A percentile compares a stretch with the other conserved stretches of the same genome.
These are phyloP conservation scores for Kodamaea plutei DNA, from an alignment of 1,139 yeast species.

Conservation along the genomic window DNA sequence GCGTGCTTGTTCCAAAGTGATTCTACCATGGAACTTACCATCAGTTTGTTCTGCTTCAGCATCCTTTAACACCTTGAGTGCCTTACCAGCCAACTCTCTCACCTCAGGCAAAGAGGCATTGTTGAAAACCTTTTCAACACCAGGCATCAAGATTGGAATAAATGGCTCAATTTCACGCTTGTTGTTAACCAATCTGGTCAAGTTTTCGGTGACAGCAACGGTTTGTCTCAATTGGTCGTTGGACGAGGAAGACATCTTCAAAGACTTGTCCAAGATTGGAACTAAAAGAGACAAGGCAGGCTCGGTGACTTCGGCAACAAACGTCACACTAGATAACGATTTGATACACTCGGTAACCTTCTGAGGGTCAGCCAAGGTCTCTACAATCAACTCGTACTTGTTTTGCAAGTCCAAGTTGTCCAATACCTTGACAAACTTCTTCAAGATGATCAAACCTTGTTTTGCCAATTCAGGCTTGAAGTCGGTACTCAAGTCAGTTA, in stretches of 20 bases:
- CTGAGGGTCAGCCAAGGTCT: slow-evolving; percentile 84
- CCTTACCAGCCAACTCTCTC: slow-evolving; percentile 87
- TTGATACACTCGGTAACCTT: slow-evolving; percentile 88
- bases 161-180: slow-evolving; percentile 85
- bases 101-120: slow-evolving; percentile 96
- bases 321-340: slow-evolving; percentile 87
- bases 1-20: slow-evolving; percentile 52
- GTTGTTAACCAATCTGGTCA: slow-evolving; percentile 92
- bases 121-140: slow-evolving; percentile 80
- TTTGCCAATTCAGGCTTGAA: slow-evolving; percentile 94
- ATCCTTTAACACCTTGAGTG: slow-evolving; percentile 72
- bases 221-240: slow-evolving; percentile 97
- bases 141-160: slow-evolving; percentile 84
- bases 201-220: slow-evolving; percentile 91
- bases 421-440: slow-evolving; percentile 70
- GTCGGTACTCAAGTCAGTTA: slow-evolving; percentile 88
- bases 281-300: slow-evolving; percentile 87
- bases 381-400: slow-evolving; percentile 79
- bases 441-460: slow-evolving; percentile 70
- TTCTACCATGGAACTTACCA: slow-evolving; percentile 74
- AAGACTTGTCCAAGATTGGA: slow-evolving; percentile 88
- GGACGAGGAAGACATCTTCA: slow-evolving; percentile 83
- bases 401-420: slow-evolving; percentile 91
- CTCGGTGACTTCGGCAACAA: slow-evolving; percentile 97
- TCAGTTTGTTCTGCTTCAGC: slow-evolving; percentile 68